Conservation (phyloP, 2,329 filamentous ascomycete genomes). For the Blastomyces percursus region DNA sequence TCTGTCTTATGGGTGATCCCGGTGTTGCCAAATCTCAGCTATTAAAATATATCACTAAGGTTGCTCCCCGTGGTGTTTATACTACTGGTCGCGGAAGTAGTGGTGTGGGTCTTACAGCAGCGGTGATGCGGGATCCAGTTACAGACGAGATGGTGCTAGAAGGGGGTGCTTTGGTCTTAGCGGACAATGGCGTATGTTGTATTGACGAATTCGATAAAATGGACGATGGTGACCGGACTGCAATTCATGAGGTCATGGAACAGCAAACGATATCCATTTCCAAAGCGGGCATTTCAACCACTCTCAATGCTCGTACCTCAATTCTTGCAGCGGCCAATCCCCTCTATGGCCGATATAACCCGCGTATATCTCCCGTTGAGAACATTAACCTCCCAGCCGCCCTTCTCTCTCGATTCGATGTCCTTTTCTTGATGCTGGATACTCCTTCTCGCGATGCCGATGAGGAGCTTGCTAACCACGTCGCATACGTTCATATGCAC, state of each 20-base stretch:
- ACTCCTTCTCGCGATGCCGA: constrained; percentile 82
- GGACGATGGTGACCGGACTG: constrained; percentile 66
- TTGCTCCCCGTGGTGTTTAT: constrained; percentile 83
- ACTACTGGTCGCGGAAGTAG: constrained; percentile 73
- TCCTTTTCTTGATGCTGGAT: constrained; percentile 93
- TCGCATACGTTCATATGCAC: constrained; percentile 95
- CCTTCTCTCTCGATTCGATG: constrained; percentile 89
- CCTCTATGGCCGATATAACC: constrained; percentile 95
- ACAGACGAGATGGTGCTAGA: constrained; percentile 70
- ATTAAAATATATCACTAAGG: constrained; percentile 96
- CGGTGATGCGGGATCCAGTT: constrained; percentile 69
- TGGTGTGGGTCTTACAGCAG: constrained; percentile 69
- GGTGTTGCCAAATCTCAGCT: constrained; percentile 99
- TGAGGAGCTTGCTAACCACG: constrained; percentile 88
- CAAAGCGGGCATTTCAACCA: constrained; percentile 92
- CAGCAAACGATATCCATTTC: constrained; percentile 77
- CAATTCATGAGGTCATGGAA: constrained; percentile 81
- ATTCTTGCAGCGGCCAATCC: constrained; percentile 96
- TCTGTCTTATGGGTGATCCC: constrained; percentile 97
- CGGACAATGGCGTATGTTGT: constrained; percentile 72
- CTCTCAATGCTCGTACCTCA: constrained; percentile 87
- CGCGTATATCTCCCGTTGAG: constrained; percentile 89
- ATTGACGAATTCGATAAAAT: constrained; percentile 84
- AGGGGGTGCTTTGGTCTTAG: constrained; percentile 66
- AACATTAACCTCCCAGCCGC: constrained; percentile 99